A percentile compares a stretch with the other conserved stretches of the same genome.
Evolutionary conservation across 2,329 filamentous ascomycete species (phyloP).

Genomic region (Simplicillium sp.): DNA sequence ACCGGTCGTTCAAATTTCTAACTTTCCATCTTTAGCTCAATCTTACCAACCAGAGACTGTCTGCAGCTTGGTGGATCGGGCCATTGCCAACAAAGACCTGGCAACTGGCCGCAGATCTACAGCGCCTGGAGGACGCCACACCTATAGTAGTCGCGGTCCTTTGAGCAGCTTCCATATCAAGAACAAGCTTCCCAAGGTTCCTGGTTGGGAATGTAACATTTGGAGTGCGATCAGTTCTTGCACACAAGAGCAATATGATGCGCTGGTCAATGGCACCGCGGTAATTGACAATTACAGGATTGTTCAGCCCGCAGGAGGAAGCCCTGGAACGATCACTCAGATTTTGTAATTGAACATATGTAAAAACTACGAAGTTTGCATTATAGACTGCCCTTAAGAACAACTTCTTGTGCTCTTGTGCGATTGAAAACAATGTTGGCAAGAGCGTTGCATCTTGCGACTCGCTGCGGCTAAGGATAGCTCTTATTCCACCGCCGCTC

Average conservation of each 20-base stretch:
- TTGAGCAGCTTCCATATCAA: constrained; percentile 40
- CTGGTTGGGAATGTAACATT: constrained; percentile 48
- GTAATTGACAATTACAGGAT: constrained; percentile 11
- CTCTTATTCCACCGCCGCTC: too few relatives aligned
- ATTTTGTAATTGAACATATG: too few relatives aligned
- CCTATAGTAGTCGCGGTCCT: constrained; percentile 26
- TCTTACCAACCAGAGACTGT: constrained; percentile 47
- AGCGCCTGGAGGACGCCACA: constrained; percentile 16
- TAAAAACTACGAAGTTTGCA: too few relatives aligned
- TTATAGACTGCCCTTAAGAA: too few relatives aligned
- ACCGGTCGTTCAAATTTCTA: too few relatives aligned
- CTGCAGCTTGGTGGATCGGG: constrained; percentile 46
- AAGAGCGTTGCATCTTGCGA: too few relatives aligned
- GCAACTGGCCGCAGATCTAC: constrained; percentile 41
- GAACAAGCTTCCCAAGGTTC: constrained; percentile 34
- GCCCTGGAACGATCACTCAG: constrained; percentile 1
- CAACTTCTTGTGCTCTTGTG: too few relatives aligned
- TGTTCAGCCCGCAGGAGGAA: constrained; percentile 1
- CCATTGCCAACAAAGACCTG: constrained; percentile 41
- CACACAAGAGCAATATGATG: constrained; percentile 11
- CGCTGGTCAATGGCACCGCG: constrained; percentile 10
- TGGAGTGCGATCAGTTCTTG: constrained; percentile 37
- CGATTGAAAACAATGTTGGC: too few relatives aligned
- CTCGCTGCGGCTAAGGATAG: too few relatives aligned
- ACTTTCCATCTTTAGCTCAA: background rate